A percentile compares a stretch with the other conserved stretches of the same genome.
phyloP scores from a whole-genome alignment of 75 land plant genomes.

The Sequoiadendron giganteum region DNA sequence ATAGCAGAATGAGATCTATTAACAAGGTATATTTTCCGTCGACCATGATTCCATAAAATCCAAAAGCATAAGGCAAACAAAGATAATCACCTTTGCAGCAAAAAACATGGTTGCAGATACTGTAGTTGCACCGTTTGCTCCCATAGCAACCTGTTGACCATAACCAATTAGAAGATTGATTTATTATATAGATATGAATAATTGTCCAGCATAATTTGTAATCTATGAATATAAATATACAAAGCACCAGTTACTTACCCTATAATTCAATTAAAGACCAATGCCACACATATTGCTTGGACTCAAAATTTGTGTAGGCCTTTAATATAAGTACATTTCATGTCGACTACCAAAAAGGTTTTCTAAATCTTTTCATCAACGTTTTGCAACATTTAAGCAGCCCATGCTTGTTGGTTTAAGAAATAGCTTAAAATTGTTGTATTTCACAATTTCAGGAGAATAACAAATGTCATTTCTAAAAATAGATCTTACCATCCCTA shows the following conservation, averaged over 20 bases:
- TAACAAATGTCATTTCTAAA: neutral
- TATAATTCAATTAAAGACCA: neutral
- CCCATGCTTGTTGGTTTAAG: neutral
- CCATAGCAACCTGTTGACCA: conserved; percentile 67
- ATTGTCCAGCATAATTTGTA: neutral
- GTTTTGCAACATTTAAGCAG: neutral
- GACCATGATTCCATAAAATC: neutral
- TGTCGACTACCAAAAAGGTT: neutral
- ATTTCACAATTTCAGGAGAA: neutral
- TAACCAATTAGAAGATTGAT: neutral
- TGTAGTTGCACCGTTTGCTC: conserved; percentile 93
- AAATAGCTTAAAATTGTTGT: neutral
- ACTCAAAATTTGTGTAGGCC: neutral
- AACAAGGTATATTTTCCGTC: neutral
- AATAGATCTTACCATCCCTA: neutral
- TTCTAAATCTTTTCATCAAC: neutral
- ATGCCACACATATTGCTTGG: neutral
- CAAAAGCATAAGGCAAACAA: neutral
- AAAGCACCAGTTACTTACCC: neutral
- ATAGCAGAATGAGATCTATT: neutral
- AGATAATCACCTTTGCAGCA: conserved; percentile 71
- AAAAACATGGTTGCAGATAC: conserved; percentile 98
- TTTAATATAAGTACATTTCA: neutral
- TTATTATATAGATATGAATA: neutral
- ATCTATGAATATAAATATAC: neutral